These are phyloP conservation scores for Pichia sp. DNA, from an alignment of 1,139 yeast species.

Conservation along the genomic window DNA sequence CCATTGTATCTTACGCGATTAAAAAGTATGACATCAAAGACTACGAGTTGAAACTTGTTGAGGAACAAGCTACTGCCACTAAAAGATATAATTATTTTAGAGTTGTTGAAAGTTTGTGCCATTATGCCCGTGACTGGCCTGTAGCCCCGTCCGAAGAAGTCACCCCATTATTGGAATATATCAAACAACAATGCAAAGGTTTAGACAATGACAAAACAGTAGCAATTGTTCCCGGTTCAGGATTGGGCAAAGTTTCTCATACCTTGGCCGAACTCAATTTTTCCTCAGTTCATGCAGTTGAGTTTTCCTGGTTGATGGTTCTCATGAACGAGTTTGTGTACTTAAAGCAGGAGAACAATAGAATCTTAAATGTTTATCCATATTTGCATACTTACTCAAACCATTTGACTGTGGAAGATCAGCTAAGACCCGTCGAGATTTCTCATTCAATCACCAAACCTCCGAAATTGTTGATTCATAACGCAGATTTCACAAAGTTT, in stretches of 20 bases:
- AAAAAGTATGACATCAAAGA: slow-evolving; percentile 40
- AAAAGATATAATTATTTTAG: slow-evolving; percentile 43
- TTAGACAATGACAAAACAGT: slow-evolving; percentile 40
- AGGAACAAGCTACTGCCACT: slow-evolving; percentile 24
- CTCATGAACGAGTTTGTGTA: slow-evolving; percentile 56
- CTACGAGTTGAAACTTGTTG: slow-evolving; percentile 34
- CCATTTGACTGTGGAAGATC: slow-evolving; percentile 48
- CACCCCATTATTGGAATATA: slow-evolving; percentile 47
- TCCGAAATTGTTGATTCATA: slow-evolving; percentile 43
- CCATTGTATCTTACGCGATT: slow-evolving; percentile 42
- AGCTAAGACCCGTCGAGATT: slow-evolving; percentile 46
- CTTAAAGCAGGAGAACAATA: slow-evolving; percentile 7
- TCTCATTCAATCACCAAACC: slow-evolving; percentile 38
- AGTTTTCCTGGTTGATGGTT: slow-evolving; percentile 69
- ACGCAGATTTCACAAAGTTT: slow-evolving; percentile 65
- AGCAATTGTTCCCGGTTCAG: slow-evolving; percentile 74
- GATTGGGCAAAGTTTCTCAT: slow-evolving; percentile 68
- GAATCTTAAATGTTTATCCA: slow-evolving; percentile 45
- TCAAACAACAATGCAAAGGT: slow-evolving; percentile 12
- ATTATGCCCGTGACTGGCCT: slow-evolving; percentile 73
- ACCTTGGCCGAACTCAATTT: slow-evolving; percentile 40
- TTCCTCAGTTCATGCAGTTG: slow-evolving; percentile 60
- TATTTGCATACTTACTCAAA: slow-evolving; percentile 73
- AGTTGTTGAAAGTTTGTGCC: slow-evolving; percentile 70
- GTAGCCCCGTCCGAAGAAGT: slow-evolving; percentile 42